Evolutionary conservation across 2,329 filamentous ascomycete species (phyloP), one percentile per base, ranked within the genome.

Genomic region (Sarocladium kiliense): DNA sequence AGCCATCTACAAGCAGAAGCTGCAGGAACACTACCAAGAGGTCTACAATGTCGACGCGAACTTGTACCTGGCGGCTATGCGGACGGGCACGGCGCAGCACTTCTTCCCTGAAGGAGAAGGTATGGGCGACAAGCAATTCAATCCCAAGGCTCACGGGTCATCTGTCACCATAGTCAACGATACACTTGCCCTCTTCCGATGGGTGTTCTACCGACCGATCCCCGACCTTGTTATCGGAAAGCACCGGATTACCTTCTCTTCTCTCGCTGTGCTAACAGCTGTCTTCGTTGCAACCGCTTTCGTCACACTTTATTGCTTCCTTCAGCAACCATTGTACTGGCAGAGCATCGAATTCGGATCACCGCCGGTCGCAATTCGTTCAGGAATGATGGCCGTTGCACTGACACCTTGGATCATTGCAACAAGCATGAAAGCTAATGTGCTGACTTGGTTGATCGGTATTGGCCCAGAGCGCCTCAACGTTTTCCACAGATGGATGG

Each of bases 331-430:
- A 1, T 79, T 96, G 2, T 97, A 92, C 74, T 96, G 91, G 83
- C 75, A 88, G 65, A 94, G 89, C 69, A 96, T 97, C 62, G 79
- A 79, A 45, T 93, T 83, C 63, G 93, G 93, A 41, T 96, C 93
- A 1, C 93, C 93, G 26, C 93, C 93, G 0, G 69, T 97, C 55
- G 91, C 92, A 10, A 85, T 97, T 58, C 82, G 93, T 60, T 79
- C 91, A 7, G 93, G 93, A 49, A 97, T 97, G 93, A 83, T 97
- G 56, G 86, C 92, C 12, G 87, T 97, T 14, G 89, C 93, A 12
- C 82, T 96, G 79, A 87, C 94, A 45, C 93, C 93, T 1, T 97
- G 92, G 91, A 93, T 97, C 60, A 77, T 96, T 53, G 90, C 87
- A 18, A 85, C 94, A 11, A 91, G 89, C 66, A 95, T 91, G 79